These are phyloP conservation scores for Paecilomyces sp. DNA, from an alignment of 2,329 filamentous ascomycete species.

Conservation along the genomic window DNA sequence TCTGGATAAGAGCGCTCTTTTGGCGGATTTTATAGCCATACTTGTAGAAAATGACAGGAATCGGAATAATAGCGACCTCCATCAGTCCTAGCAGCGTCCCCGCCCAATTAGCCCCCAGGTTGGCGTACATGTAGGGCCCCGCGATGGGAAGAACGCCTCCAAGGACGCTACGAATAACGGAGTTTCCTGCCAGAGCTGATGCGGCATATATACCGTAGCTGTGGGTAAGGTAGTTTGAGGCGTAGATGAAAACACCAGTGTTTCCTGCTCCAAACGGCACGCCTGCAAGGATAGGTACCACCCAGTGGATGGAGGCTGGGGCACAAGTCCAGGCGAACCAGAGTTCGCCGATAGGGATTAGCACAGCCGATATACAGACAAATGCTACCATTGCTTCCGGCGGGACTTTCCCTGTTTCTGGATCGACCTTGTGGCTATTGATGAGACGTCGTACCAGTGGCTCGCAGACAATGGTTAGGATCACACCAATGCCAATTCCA, in stretches of 20 bases:
- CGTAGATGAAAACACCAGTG: slow-evolving; percentile 73
- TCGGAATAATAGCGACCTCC: slow-evolving; percentile 67
- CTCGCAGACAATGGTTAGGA: slow-evolving; percentile 48
- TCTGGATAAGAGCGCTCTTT: slow-evolving; percentile 49
- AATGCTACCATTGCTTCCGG: slow-evolving; percentile 78
- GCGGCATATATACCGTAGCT: slow-evolving; percentile 78
- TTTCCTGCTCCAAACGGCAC: slow-evolving; percentile 75
- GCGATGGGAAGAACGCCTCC: slow-evolving; percentile 75
- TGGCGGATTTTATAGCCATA: slow-evolving; percentile 52
- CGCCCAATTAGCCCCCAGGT: slow-evolving; percentile 68
- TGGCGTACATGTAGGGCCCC: slow-evolving; percentile 63
- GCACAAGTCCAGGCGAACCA: slow-evolving; percentile 85
- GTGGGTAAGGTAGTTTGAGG: slow-evolving; percentile 69
- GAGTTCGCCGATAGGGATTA: slow-evolving; percentile 71
- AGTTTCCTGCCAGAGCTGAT: slow-evolving; percentile 71
- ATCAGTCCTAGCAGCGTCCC: slow-evolving; percentile 68
- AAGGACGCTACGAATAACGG: slow-evolving; percentile 63
- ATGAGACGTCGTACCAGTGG: slow-evolving; percentile 71
- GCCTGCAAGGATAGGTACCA: slow-evolving; percentile 69
- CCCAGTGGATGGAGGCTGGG: slow-evolving; percentile 70
- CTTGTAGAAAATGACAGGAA: slow-evolving; percentile 69
- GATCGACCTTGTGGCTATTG: slow-evolving; percentile 66
- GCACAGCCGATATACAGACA: slow-evolving; percentile 68
- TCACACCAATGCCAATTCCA: slow-evolving; percentile 57
- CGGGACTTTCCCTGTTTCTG: slow-evolving; percentile 62